Evolutionary conservation across 257 asterid species (phyloP).

Genomic region (Prunella vulgaris): DNA sequence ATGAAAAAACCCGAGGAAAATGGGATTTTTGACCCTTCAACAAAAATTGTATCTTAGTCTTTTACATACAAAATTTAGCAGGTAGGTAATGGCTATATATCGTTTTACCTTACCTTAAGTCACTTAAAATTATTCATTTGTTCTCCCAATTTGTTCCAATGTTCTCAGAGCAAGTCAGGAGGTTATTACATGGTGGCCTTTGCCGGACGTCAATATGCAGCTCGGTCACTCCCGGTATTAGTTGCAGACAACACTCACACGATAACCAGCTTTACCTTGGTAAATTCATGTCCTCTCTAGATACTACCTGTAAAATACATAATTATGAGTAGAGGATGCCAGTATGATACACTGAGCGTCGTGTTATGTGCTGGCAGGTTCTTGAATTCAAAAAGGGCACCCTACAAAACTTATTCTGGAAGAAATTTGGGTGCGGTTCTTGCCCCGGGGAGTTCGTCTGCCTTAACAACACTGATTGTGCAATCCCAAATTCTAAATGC

Average conservation of each 20-base stretch:
- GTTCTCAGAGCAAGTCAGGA: slow-evolving; percentile 45
- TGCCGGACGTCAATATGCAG: slow-evolving; percentile 82
- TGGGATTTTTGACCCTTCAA: background rate
- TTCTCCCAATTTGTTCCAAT: background rate
- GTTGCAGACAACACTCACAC: slow-evolving; percentile 60
- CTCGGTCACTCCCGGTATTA: slow-evolving; percentile 73
- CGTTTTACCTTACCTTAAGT: background rate
- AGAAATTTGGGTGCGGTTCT: slow-evolving; percentile 65
- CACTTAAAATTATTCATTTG: background rate
- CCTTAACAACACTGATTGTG: slow-evolving; percentile 81
- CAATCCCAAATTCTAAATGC: slow-evolving; percentile 53
- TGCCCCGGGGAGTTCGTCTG: slow-evolving; percentile 62
- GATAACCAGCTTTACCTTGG: slow-evolving; percentile 84
- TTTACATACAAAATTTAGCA: too few relatives aligned
- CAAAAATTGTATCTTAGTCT: too few relatives aligned
- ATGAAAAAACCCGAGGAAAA: too few relatives aligned
- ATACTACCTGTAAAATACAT: background rate
- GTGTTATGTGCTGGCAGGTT: slow-evolving; percentile 36
- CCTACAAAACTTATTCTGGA: slow-evolving; percentile 79
- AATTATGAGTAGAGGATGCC: too few relatives aligned
- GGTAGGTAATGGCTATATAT: background rate
- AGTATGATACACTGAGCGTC: too few relatives aligned
- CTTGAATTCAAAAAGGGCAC: slow-evolving; percentile 83
- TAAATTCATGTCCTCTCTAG: slow-evolving; percentile 19
- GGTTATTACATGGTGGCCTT: slow-evolving; percentile 86